These are phyloP conservation scores for Hymenoscyphus repandus DNA, from an alignment of 2,329 filamentous ascomycete genomes.

Conservation along the genomic window DNA sequence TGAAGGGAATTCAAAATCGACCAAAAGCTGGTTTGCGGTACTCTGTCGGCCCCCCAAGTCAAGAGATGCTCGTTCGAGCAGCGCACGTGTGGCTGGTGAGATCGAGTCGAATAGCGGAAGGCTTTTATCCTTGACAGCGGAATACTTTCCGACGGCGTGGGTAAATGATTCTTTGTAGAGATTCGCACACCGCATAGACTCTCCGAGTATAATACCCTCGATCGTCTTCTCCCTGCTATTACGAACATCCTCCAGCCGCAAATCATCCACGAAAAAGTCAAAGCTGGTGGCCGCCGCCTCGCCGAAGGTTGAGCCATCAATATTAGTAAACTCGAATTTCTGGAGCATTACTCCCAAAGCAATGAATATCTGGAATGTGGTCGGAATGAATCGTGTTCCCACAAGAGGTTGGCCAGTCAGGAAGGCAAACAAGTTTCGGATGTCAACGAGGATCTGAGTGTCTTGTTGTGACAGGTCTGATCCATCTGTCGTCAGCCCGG, in stretches of 20 bases:
- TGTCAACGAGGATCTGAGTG: constrained; percentile 51
- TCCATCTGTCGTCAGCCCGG: constrained; percentile 13
- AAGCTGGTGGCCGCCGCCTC: constrained; percentile 60
- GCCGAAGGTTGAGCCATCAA: constrained; percentile 55
- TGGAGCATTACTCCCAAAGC: constrained; percentile 49
- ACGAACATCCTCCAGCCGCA: constrained; percentile 73
- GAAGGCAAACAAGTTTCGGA: constrained; percentile 63
- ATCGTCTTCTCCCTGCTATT: constrained; percentile 82
- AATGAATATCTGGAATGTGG: constrained; percentile 49
- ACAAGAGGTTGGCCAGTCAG: constrained; percentile 59
- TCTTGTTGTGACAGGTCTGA: constrained; percentile 37
- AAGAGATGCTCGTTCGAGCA: constrained; percentile 76
- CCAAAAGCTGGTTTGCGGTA: constrained; percentile 66
- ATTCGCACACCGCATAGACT: constrained; percentile 74
- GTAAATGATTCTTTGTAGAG: constrained; percentile 91
- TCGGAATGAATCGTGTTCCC: constrained; percentile 47
- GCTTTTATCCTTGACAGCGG: constrained; percentile 61
- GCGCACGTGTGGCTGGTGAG: constrained; percentile 64
- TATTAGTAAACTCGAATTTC: constrained; percentile 52
- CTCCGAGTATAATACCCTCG: constrained; percentile 82
- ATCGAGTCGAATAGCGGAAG: constrained; percentile 67
- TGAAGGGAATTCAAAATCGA: constrained; percentile 85
- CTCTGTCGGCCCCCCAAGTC: constrained; percentile 71
- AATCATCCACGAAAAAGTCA: constrained; percentile 69
- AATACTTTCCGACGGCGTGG: constrained; percentile 83